Conservation (phyloP, 805 yeast species). For the Nakazawaea populi region DNA sequence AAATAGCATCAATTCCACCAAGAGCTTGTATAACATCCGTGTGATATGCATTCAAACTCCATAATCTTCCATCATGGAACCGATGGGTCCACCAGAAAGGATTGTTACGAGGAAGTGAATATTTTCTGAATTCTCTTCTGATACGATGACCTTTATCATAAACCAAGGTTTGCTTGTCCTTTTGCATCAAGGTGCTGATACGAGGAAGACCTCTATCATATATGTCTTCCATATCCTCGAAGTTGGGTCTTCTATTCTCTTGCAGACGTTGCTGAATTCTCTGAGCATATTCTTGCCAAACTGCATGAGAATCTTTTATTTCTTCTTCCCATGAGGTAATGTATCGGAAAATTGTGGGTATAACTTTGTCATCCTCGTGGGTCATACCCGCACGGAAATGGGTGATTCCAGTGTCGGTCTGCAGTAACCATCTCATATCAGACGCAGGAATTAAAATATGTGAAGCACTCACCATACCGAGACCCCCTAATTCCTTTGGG, state of each 20-base stretch:
- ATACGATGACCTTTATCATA: constrained; percentile 91
- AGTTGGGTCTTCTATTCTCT: constrained; percentile 78
- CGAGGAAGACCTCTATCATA: constrained; percentile 99
- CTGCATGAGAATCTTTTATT: constrained; percentile 87
- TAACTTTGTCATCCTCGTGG: constrained; percentile 69
- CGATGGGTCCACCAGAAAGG: constrained; percentile 97
- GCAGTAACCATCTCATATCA: constrained; percentile 85
- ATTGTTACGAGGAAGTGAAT: constrained; percentile 61
- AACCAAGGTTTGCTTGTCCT: constrained; percentile 89
- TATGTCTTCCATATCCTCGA: constrained; percentile 88
- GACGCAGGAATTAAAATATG: constrained; percentile 93
- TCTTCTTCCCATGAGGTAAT: constrained; percentile 97
- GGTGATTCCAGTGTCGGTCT: constrained; percentile 90
- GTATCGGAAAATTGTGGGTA: constrained; percentile 92
- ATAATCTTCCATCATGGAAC: constrained; percentile 91
- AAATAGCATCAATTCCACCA: constrained; percentile 94
- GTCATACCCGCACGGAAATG: constrained; percentile 94
- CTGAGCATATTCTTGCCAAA: constrained; percentile 95
- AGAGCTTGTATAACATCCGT: constrained; percentile 95
- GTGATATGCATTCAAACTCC: constrained; percentile 90
- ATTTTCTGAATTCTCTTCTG: constrained; percentile 74
- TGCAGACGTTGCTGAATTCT: constrained; percentile 83
- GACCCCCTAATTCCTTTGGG: constrained; percentile 94
- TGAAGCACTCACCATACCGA: constrained; percentile 97
- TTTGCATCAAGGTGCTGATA: constrained; percentile 90